phyloP scores from a whole-genome alignment of 2,329 filamentous ascomycete genomes.

The Podosphaera aphanis region DNA sequence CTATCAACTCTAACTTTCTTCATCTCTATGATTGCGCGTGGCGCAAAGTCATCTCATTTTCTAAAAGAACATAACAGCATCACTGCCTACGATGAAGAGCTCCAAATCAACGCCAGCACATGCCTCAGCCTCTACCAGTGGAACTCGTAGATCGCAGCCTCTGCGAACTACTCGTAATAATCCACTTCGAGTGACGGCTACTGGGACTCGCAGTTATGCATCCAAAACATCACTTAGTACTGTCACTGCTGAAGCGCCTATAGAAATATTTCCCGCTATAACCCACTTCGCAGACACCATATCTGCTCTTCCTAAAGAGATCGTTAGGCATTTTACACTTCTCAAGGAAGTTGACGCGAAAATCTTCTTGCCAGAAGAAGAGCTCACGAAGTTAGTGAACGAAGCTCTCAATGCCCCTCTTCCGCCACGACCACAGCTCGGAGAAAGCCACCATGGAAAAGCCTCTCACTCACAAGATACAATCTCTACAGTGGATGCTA shows the following conservation, averaged over 20 bases:
- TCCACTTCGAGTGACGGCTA: conserved; percentile 30
- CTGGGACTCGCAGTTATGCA: conserved; percentile 20
- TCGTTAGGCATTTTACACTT: conserved; percentile 83
- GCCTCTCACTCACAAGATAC: conserved; percentile 12
- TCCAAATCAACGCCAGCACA: conserved; percentile 13
- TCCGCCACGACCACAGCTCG: conserved; percentile 21
- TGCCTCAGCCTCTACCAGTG: conserved; percentile 19
- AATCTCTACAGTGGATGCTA: conserved; percentile 12
- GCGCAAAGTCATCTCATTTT: background rate
- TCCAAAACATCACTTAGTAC: conserved; percentile 22
- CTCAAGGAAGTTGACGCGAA: conserved; percentile 97
- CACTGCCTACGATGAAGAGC: conserved; percentile 15
- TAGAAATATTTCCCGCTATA: conserved; percentile 43
- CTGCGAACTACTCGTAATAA: conserved; percentile 42
- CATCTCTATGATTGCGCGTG: background rate
- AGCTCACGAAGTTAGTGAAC: conserved; percentile 52
- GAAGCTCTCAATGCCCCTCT: conserved; percentile 30
- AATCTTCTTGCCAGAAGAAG: conserved; percentile 68
- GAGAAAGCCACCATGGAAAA: conserved; percentile 12
- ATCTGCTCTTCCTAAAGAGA: conserved; percentile 76
- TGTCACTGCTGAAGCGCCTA: conserved; percentile 27
- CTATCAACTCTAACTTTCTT: background rate
- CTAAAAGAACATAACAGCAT: conserved; percentile 4
- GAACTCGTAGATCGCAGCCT: conserved; percentile 32
- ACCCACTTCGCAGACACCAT: conserved; percentile 76